A percentile compares a stretch with the other conserved stretches of the same genome.
Evolutionary conservation across 352 stramenopile genomes (phyloP).

Genomic region (Phytophthora podocarpi): DNA sequence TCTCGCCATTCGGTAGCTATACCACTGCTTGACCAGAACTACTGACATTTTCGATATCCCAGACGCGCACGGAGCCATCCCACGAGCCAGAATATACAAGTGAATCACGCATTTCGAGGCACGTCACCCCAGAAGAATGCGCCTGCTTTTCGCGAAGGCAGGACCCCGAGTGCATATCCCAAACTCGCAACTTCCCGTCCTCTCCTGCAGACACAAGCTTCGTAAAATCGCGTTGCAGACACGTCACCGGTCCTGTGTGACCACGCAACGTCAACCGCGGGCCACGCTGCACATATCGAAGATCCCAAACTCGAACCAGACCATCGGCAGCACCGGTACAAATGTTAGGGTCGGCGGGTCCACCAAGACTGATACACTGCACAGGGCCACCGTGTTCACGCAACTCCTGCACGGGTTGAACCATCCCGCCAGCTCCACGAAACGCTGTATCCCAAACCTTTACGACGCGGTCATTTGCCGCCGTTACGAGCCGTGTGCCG

Average conservation of each 20-base stretch:
- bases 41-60: slow-evolving; percentile 59
- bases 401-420: slow-evolving; percentile 60
- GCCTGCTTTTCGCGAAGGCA: slow-evolving; percentile 60
- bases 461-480: slow-evolving; percentile 71
- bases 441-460: slow-evolving; percentile 86
- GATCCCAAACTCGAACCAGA: slow-evolving; percentile 81
- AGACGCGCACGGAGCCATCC: slow-evolving; percentile 75
- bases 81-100: slow-evolving; percentile 75
- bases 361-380: slow-evolving; percentile 71
- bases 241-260: slow-evolving; percentile 59
- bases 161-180: slow-evolving; percentile 81
- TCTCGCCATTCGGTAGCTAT: slow-evolving; percentile 1
- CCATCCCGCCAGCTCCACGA: slow-evolving; percentile 33
- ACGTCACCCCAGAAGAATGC: slow-evolving; percentile 71
- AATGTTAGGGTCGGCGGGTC: slow-evolving; percentile 76
- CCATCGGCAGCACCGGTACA: slow-evolving; percentile 78
- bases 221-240: slow-evolving; percentile 81
- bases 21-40: slow-evolving; percentile 19
- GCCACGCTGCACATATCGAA: slow-evolving; percentile 74
- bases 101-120: slow-evolving; percentile 62
- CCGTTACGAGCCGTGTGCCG: slow-evolving; percentile 72
- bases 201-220: slow-evolving; percentile 80
- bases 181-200: slow-evolving; percentile 72
- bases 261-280: slow-evolving; percentile 62
- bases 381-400: slow-evolving; percentile 70